These are phyloP conservation scores for Scheffersomyces parashehatae DNA, from an alignment of 1,139 yeast genomes.

Conservation along the genomic window DNA sequence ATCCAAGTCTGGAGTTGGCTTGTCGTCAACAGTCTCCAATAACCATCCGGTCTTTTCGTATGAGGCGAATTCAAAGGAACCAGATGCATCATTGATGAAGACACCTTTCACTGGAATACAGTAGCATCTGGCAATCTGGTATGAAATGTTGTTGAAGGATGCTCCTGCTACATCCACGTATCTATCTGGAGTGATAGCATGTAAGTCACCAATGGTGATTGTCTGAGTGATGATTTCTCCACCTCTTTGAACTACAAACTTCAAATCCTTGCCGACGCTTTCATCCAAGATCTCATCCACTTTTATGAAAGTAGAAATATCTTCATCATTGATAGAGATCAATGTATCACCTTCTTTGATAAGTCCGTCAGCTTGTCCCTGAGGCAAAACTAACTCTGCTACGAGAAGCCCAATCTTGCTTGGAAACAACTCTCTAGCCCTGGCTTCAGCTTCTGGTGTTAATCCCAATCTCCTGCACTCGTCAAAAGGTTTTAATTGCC, in stretches of 20 bases:
- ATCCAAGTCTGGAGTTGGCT: conserved; percentile 70
- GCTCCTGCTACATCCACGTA: conserved; percentile 87
- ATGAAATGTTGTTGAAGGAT: conserved; percentile 78
- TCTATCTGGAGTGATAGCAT: conserved; percentile 77
- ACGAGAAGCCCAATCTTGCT: conserved; percentile 78
- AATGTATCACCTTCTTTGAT: conserved; percentile 87
- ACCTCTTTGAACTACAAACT: conserved; percentile 68
- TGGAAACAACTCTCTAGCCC: conserved; percentile 71
- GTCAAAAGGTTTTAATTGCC: conserved; percentile 85
- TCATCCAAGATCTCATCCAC: conserved; percentile 85
- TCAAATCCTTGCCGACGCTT: conserved; percentile 60
- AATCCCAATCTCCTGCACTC: conserved; percentile 88
- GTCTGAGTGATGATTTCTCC: conserved; percentile 56
- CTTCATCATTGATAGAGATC: conserved; percentile 66
- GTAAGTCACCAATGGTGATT: conserved; percentile 72
- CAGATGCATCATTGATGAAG: conserved; percentile 74
- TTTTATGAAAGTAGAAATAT: conserved; percentile 69
- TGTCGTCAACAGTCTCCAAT: conserved; percentile 74
- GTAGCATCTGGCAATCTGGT: conserved; percentile 83
- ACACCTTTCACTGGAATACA: conserved; percentile 87
- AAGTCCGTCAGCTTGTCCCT: conserved; percentile 78
- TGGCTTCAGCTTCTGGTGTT: conserved; percentile 69
- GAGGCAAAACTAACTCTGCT: conserved; percentile 80
- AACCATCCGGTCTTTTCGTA: conserved; percentile 68
- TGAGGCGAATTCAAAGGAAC: conserved; percentile 68